Conservation (phyloP, 306 rosid species). For the Begonia fuchsioides region DNA sequence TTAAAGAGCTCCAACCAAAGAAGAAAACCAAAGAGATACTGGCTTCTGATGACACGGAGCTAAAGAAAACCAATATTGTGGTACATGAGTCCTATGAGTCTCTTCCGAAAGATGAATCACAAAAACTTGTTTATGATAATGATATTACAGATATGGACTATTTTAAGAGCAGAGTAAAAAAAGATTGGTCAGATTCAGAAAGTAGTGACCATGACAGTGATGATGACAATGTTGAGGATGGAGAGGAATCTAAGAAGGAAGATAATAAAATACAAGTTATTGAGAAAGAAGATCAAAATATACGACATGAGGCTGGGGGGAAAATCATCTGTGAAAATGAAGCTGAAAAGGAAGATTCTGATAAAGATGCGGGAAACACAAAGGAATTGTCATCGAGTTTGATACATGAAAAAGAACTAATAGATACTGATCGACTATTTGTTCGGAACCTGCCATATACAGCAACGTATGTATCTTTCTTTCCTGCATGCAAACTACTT, state of each 20-base stretch:
- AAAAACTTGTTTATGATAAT: slow-evolving; percentile 22
- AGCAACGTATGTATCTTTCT: slow-evolving; percentile 30
- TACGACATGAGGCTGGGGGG: slow-evolving; percentile 8
- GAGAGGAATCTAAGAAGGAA: slow-evolving; percentile 13
- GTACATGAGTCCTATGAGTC: slow-evolving; percentile 12
- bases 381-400: slow-evolving; percentile 14
- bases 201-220: slow-evolving; percentile 28
- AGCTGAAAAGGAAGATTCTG: slow-evolving; percentile 10
- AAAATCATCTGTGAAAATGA: slow-evolving; percentile 1
- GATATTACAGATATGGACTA: slow-evolving; percentile 63
- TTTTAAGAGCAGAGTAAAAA: slow-evolving; percentile 66
- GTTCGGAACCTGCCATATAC: slow-evolving; percentile 81
- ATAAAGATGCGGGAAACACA: slow-evolving; percentile 13
- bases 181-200: slow-evolving; percentile 77
- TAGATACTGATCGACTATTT: slow-evolving; percentile 58
- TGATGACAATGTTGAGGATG: slow-evolving; percentile 15
- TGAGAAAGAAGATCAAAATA: slow-evolving; percentile 14
- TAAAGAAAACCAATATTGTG: slow-evolving; percentile 10
- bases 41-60: slow-evolving; percentile 13
- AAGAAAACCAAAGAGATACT: slow-evolving; percentile 14
- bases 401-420: slow-evolving; percentile 32
- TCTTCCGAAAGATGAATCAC: slow-evolving; percentile 14
- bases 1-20: slow-evolving; percentile 18
- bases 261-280: slow-evolving; percentile 11
- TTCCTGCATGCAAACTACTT: not conserved